A percentile compares a stretch with the other conserved stretches of the same genome.
Evolutionary conservation across 495 filamentous ascomycete genomes (phyloP).

Genomic region (Penicillium steckii): DNA sequence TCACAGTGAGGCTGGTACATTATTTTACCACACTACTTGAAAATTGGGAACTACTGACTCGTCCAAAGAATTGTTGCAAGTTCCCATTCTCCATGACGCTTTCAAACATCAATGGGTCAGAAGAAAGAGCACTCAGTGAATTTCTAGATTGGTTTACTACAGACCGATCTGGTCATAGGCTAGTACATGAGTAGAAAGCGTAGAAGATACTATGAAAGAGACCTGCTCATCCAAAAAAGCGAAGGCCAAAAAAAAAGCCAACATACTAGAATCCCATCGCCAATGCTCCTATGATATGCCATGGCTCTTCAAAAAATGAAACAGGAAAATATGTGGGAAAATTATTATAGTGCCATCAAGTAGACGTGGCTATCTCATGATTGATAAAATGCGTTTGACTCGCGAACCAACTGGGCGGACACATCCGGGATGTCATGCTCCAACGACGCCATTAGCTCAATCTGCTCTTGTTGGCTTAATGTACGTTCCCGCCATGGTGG

Average conservation of each 20-base stretch:
- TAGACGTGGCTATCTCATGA: slow-evolving; percentile 20
- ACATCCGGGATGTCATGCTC: slow-evolving; percentile 60
- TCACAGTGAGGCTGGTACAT: too few species aligned
- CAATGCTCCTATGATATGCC: background rate
- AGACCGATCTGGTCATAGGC: background rate
- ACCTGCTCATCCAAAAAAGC: slow-evolving; percentile 7
- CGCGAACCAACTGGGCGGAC: slow-evolving; percentile 47
- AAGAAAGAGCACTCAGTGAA: too few species aligned
- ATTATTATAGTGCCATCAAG: background rate
- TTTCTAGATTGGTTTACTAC: background rate
- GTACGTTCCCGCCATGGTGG: slow-evolving; percentile 56
- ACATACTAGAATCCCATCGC: background rate
- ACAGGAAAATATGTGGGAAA: too few species aligned
- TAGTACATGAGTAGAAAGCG: too few species aligned
- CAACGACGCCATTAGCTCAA: slow-evolving; percentile 65
- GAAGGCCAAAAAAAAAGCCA: slow-evolving; percentile 2
- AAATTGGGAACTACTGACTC: too few species aligned
- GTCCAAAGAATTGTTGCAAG: too few species aligned
- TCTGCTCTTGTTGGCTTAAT: slow-evolving; percentile 67
- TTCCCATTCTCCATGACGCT: too few species aligned
- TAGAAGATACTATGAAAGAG: slow-evolving; percentile 10
- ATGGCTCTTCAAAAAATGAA: background rate
- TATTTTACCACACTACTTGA: too few species aligned
- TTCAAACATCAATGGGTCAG: too few species aligned
- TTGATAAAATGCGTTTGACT: slow-evolving; percentile 62